Base-by-base conservation (phyloP, 2,329 filamentous ascomycete genomes). In the Fusarium sp. region DNA sequence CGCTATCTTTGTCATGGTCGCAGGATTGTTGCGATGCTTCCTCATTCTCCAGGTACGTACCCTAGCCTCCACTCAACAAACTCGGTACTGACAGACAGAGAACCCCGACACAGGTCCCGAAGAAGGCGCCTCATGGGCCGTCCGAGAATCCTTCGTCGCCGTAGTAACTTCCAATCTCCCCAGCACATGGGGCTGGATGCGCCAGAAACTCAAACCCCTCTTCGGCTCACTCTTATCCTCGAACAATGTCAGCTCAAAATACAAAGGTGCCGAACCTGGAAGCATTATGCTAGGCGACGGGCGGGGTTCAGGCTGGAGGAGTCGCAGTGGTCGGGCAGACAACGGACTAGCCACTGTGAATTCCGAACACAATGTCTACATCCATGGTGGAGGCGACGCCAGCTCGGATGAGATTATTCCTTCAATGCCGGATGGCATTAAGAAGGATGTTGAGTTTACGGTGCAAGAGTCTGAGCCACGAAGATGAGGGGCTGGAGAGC, bases 101-200 rank as follows among this genome's bases (percentile, higher is more conserved):
- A 78, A 81, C 40, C 78, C 80, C 3, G 47, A 71, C 8, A 77
- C 79, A 14, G 79, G 79, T 13, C 78, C 79, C 0, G 63, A 76
- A 21, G 62, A 78, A 10, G 79, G 77, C 7, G 78, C 78, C 0
- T 75, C 74, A 1, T 82, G 80, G 80, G 80, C 78, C 1, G 75
- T 78, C 0, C 78, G 80, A 30, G 81, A 82, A 41, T 79, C 79
- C 2, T 82, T 81, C 58, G 80, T 81, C 28, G 78, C 80, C 18
- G 77, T 81, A 28, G 75, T 80, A 27, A 79, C 78, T 28, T 77
- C 79, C 4, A 82, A 79, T 48, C 63, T 81, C 8, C 80, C 80
- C n/a, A 76, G 76, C 55, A 74, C 74, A 10, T 77, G 75, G 68
- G 74, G 60, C 28, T 71, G 59, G 51, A 57, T 71, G 10, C 69